Evolutionary conservation across 306 rosid species (phyloP), one percentile per base, ranked within the genome.

Genomic region (Boehmeria nivea): DNA sequence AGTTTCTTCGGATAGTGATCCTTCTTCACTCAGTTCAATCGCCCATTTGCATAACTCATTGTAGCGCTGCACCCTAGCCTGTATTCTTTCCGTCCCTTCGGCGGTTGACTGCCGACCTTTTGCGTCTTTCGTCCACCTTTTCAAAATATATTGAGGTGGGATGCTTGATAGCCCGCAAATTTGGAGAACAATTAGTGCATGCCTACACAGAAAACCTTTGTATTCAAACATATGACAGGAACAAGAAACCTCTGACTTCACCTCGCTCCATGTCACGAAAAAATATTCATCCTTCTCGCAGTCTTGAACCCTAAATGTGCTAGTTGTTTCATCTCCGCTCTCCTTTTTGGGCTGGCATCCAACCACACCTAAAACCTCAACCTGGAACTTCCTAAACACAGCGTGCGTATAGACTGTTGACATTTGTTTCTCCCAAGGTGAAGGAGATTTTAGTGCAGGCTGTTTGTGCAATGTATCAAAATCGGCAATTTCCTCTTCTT

Each of bases 371-470:
- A 88, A 71, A 49, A 85, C 95, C 75, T 88, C 97, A 49, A 80
- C 73, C 81, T 88, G 97, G 66, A 88, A 88, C 67, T 83, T 88
- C 79, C 80, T 83, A 76, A 88, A 88, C 59, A 88, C 83, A 11
- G 97, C 76, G 72, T 88, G 97, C 0, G 97, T 88, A 56, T 88
- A 88, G 68, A 83, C 55, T 43, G 88, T 78, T 58, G 97, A 88
- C 95, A 85, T 85, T 70, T 88, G 97, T 59, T 85, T 88, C 66
- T 88, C 95, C 95, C 97, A 85, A 55, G 97, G 97, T 31, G 97
- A 88, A 74, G 97, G 97, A 66, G 97, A 85, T 66, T 81, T 88
- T 33, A 85, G 76, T 45, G 97, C 97, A 28, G 95, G 97, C 70
- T 88, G 97, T 69, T 88, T 88, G 83, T 88, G 86, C 73, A 80